A percentile compares a stretch with the other conserved stretches of the same genome.
Evolutionary conservation across 1,284 basidiomycete species (phyloP).

Genomic region (Cystobasidium sp.): DNA sequence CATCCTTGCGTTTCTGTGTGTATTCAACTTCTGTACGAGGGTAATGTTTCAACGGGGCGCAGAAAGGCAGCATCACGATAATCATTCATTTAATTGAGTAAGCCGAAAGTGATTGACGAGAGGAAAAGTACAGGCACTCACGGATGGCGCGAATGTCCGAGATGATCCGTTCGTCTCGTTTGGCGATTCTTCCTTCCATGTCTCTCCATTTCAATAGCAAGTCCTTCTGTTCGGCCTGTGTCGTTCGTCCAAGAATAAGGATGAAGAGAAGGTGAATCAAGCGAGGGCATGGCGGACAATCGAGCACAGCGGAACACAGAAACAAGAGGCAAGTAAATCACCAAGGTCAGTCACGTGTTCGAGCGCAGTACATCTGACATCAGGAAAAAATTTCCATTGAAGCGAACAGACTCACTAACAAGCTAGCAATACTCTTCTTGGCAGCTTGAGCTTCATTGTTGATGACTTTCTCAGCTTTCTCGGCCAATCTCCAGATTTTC

Average conservation of each 20-base stretch:
- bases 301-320: too few species aligned
- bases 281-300: too few species aligned
- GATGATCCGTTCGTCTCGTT: background rate
- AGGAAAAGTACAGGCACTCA: background rate
- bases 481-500: background rate
- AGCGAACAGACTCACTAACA: background rate
- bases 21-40: background rate
- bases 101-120: background rate
- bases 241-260: background rate
- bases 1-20: background rate
- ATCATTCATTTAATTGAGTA: background rate
- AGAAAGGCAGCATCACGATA: background rate
- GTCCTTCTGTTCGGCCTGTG: constrained; percentile 21
- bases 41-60: background rate
- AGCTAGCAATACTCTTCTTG: background rate
- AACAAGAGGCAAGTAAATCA: background rate
- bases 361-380: too few species aligned
- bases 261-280: background rate
- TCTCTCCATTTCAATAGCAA: background rate
- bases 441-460: constrained; percentile 1
- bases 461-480: background rate
- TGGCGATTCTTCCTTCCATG: background rate
- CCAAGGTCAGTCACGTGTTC: background rate
- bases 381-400: background rate
- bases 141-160: background rate